Evolutionary conservation across 805 yeast genomes (phyloP), one percentile per base, ranked within the genome.

Genomic region (Saccharomycopsis vini): DNA sequence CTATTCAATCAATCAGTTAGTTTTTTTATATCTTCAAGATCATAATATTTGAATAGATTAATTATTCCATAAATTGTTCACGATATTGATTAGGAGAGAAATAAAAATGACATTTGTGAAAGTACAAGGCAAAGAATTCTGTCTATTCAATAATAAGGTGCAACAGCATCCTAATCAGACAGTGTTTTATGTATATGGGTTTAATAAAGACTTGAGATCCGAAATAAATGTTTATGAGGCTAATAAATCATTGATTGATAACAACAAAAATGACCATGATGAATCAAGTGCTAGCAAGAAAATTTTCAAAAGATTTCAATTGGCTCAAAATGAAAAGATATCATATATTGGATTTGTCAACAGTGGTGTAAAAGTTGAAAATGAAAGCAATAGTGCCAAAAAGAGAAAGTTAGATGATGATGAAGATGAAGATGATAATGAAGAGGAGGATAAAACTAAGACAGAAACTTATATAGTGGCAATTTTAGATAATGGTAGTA

Each of bases 361-460:
- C n/a, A 15, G 29, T 20, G 29, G 24, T 5, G 29, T 29, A 22
- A 28, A 19, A 15, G 20, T 22, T 7, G 18, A 16, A 19, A 19
- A 36, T 9, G 37, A 21, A 3, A 36, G 13, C 19, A 21, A 21
- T 2, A 39, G n/a, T n/a, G n/a, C n/a, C n/a, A n/a, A 31, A 7
- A 45, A 45, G 21, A 45, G 49, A 42, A 45, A 41, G 32, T 38
- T 44, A 15, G 43, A 34, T 19, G 39, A 40, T 15, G 32, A 22
- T 20, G 10, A 5, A 22, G 29, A 36, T 7, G 37, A 34, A 34
- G 15, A 34, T n/a, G n/a, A n/a, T n/a, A n/a, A n/a, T n/a, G n/a
- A n/a, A n/a, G n/a, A n/a, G n/a, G n/a, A n/a, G n/a, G n/a, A n/a
- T n/a, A 32, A 7, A 18, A n/a, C 15, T 7, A n/a, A 15, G 15